Base-by-base conservation (phyloP, 1,139 yeast species). In the Lodderomyces theae region DNA sequence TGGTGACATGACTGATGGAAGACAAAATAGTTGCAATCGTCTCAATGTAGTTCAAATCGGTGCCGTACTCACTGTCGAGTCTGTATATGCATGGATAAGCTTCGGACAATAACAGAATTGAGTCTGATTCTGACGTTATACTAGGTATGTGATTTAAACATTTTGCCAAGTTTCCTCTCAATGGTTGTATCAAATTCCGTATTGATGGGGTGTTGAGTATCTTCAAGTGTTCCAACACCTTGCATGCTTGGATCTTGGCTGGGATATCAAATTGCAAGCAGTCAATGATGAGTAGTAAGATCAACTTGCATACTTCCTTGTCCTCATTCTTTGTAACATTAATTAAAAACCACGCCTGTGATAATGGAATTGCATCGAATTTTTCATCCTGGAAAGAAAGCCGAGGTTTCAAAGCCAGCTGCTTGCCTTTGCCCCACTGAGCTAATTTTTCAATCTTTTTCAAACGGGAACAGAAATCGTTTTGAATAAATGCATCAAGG, bases 251-350 rank as follows among this genome's bases (percentile, higher is more conserved):
- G 0, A 61, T 51, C 47, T 79, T 78, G 40, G 69, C 58, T 6
- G 49, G 47, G 0, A 74, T 65, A 18, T 75, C 77, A 39, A 70
- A 69, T 50, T 80, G 84, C 16, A 78, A 54, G 9, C 77, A 54
- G 44, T 77, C 77, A 18, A 80, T 54, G 4, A 66, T 58, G 8
- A 79, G 69, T 1, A 85, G 77, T 0, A 79, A 60, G 1, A 77
- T 46, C 5, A 74, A 43, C 22, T 74, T 60, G 79, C 81, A 76
- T 40, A 64, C 46, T 4, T 54, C 46, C 21, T 54, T 45, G 13
- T 45, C 49, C 0, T 41, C 35, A 42, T 3, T 56, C 22, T 24
- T 24, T 15, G 38, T 40, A 6, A 48, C 43, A 21, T 38, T 38
- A 1, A 74, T 50, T 18, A 66, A 44, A 34, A 60, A 56, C 53